Evolutionary conservation across 352 stramenopile genomes (phyloP), one percentile per base, ranked within the genome.

Genomic region (Globisporangium carolinianum): DNA sequence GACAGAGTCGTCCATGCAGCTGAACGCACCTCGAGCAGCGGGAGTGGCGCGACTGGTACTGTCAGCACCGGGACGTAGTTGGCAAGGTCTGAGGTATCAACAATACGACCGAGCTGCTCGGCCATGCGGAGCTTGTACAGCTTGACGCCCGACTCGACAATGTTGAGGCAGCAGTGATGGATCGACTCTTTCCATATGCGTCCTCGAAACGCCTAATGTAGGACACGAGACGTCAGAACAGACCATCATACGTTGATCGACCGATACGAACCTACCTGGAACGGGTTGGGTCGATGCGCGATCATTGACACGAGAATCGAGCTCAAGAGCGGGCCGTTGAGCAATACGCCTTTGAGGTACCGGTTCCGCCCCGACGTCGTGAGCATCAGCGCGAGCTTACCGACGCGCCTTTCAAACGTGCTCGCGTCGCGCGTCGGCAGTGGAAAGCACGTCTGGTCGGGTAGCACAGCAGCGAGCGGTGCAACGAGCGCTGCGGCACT

Each of bases 241-340:
- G 24, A 32, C 24, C 2, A 32, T 32, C 24, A 32, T 14, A 36
- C 6, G 50, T 35, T 5, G 32, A 45, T 46, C 14, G 6, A 1
- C n/a, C 1, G 1, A 32, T 24, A 18, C 14, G 0, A 9, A 24
- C n/a, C 18, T 68, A 87, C 81, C 70, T 79, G 68, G 47, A 82
- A 89, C 0, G 89, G 65, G 54, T 87, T 83, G 42, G 80, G 69
- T 4, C 73, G 75, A 57, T 86, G 73, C 4, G 76, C 76, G 6
- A 92, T 62, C 78, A 92, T 90, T 5, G 83, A 89, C 35, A 89
- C 75, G 15, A 90, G 61, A 36, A 92, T 79, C 9, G 78, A 89
- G 9, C 74, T 72, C 47, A 89, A 67, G 1, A 92, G 69, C 17
- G 78, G 80, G 0, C 80, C 83, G 61, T 89, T 92, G 1, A 92